Conservation (phyloP, 2,329 filamentous ascomycete species). For the Hypoxylon sp. region DNA sequence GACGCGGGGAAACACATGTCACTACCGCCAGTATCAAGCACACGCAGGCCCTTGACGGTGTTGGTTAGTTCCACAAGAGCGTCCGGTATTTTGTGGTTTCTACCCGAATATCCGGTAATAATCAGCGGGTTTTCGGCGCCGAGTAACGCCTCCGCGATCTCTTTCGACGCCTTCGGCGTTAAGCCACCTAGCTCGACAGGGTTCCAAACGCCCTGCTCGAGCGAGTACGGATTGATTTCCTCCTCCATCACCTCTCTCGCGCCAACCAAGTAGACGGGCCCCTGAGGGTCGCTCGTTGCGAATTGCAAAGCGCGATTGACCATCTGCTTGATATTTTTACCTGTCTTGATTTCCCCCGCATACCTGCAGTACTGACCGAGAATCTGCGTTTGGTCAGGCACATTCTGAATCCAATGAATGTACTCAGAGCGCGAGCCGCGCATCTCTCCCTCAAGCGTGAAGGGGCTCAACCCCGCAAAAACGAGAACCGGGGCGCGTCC, state of each 20-base stretch:
- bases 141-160: constrained; percentile 75
- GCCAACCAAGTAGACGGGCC: constrained; percentile 84
- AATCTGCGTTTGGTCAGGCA: constrained; percentile 85
- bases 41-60: constrained; percentile 76
- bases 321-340: constrained; percentile 89
- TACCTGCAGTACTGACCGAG: constrained; percentile 90
- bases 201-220: constrained; percentile 80
- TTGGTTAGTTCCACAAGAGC: constrained; percentile 78
- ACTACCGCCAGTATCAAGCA: constrained; percentile 82
- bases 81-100: constrained; percentile 74
- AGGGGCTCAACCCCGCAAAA: constrained; percentile 83
- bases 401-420: constrained; percentile 90
- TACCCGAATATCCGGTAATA: constrained; percentile 79
- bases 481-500: constrained; percentile 82
- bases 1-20: constrained; percentile 86
- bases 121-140: constrained; percentile 76
- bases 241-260: constrained; percentile 89
- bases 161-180: constrained; percentile 65
- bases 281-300: constrained; percentile 81
- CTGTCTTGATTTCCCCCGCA: constrained; percentile 84
- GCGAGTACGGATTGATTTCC: constrained; percentile 79
- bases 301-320: constrained; percentile 89
- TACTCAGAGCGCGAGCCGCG: constrained; percentile 85
- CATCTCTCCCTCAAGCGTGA: constrained; percentile 83
- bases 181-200: constrained; percentile 77